These are phyloP conservation scores for Endocladia muricata DNA, from an alignment of 31 red algal genomes.

Conservation along the genomic window DNA sequence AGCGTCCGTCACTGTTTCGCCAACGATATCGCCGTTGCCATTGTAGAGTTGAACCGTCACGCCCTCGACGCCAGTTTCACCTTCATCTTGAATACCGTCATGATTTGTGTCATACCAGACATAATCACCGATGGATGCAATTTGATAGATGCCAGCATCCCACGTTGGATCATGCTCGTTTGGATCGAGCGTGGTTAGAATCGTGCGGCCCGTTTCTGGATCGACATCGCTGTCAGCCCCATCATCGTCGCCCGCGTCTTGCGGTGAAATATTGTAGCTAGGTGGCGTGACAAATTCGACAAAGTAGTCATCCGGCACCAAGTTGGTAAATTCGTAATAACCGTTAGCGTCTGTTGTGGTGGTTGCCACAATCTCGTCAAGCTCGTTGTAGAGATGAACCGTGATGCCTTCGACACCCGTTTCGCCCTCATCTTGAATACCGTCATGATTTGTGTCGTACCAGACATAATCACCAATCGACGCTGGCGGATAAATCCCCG, in stretches of 20 bases:
- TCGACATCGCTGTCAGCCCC: not conserved
- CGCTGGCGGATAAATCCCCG: not conserved
- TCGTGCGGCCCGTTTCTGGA: not conserved
- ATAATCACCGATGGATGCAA: not conserved
- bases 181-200: not conserved
- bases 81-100: not conserved
- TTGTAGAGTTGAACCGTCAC: not conserved
- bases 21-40: not conserved
- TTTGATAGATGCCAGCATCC: not conserved
- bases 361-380: not conserved
- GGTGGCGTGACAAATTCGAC: not conserved
- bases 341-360: conserved; percentile 6
- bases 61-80: not conserved
- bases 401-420: not conserved
- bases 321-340: not conserved
- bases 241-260: not conserved
- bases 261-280: not conserved
- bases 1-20: not conserved
- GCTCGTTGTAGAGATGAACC: not conserved
- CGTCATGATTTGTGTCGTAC: not conserved
- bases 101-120: not conserved
- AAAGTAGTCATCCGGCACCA: not conserved
- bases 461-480: not conserved
- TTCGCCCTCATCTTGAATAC: not conserved
- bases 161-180: not conserved